Base-by-base conservation (phyloP, 352 stramenopile species). In the Globisporangium emineosum region DNA sequence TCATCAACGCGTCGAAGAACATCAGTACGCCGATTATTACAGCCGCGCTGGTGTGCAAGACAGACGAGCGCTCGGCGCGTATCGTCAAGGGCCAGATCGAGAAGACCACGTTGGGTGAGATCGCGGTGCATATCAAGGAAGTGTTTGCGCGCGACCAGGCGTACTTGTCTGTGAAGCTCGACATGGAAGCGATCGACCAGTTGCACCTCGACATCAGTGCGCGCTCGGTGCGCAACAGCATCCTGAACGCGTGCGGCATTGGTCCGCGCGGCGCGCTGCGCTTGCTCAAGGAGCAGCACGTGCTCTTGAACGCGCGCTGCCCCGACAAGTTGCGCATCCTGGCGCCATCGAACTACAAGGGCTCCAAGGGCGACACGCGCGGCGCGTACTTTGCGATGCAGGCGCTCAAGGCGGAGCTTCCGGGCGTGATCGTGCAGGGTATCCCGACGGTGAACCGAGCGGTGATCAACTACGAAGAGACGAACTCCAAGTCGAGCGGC, bases 1-100 rank as follows among this genome's bases (percentile, higher is more conserved):
- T 98, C 64, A 98, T 98, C 69, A 98, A 98, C 67, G 94, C 92
- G 1, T 97, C 92, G 13, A 99, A 99, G 74, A 82, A 90, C 13
- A 99, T 99, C 67, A 99, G 93, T 52, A 99, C 98, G 35, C 98
- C 98, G 33, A 99, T 99, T 73, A 99, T 99, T 75, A 99, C 97
- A 43, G 98, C 97, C 0, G 88, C 97, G 49, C 73, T 99, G 3
- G 91, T 98, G 50, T 94, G 96, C 77, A 95, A 98, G 71, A 88
- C 98, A 5, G 98, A 98, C 71, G 97, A 99, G 75, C 91, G 96
- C 35, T 97, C 93, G 25, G 98, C 98, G 30, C 89, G 97, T 57
- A 97, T 99, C 59, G 97, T 99, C 17, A 99, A 99, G 79, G 97
- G 96, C 21, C 91, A 96, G 29, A 98, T 99, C 60, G 98, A 99